Evolutionary conservation across 2,329 filamentous ascomycete species (phyloP).

Genomic region (Macrophomina phaseolina): DNA sequence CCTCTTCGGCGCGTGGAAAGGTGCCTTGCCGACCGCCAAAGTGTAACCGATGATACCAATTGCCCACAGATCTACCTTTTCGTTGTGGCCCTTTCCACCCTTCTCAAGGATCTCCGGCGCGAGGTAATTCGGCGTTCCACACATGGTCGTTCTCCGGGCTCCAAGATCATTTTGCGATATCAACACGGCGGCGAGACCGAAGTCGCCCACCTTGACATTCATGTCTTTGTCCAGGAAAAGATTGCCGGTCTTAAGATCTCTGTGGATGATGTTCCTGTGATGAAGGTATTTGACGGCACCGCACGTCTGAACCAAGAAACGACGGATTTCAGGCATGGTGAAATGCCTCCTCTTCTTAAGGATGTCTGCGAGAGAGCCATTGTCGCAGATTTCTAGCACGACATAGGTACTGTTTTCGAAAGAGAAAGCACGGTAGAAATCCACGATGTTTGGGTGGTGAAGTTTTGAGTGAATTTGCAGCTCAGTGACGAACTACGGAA

Average conservation of each 20-base stretch:
- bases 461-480: slow-evolving; percentile 99
- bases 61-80: slow-evolving; percentile 98
- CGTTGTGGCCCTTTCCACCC: slow-evolving; percentile 91
- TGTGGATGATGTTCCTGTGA: slow-evolving; percentile 91
- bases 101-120: slow-evolving; percentile 96
- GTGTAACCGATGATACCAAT: slow-evolving; percentile 98
- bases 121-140: slow-evolving; percentile 97
- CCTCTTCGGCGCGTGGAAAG: slow-evolving; percentile 90
- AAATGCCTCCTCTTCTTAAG: slow-evolving; percentile 89
- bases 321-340: slow-evolving; percentile 91
- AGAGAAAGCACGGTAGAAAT: slow-evolving; percentile 92
- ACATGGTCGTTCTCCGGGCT: slow-evolving; percentile 87
- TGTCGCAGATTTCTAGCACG: slow-evolving; percentile 90
- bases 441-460: slow-evolving; percentile 92
- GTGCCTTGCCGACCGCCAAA: slow-evolving; percentile 93
- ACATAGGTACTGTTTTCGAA: slow-evolving; percentile 90
- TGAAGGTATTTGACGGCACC: slow-evolving; percentile 99
- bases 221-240: slow-evolving; percentile 92
- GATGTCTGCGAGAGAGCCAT: slow-evolving; percentile 97
- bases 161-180: slow-evolving; percentile 90
- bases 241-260: slow-evolving; percentile 97
- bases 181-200: slow-evolving; percentile 89
- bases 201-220: slow-evolving; percentile 98
- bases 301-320: slow-evolving; percentile 92
- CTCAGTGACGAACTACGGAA: slow-evolving; percentile 71